Conservation (phyloP, 306 rosid species). For the Geum urbanum region DNA sequence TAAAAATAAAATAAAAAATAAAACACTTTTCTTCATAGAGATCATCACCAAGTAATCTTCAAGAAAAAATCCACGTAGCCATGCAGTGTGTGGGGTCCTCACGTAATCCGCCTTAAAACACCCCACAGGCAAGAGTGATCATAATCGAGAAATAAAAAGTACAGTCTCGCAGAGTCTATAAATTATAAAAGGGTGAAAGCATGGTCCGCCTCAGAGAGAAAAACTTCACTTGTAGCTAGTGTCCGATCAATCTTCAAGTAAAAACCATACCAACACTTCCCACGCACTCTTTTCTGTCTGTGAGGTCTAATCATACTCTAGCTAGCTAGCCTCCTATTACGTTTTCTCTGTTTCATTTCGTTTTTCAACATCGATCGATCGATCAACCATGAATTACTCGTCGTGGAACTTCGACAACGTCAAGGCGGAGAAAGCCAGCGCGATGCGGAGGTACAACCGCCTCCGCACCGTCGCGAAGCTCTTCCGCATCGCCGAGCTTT, state of each 20-base stretch:
- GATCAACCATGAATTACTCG: conserved; percentile 28
- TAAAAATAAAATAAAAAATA: too few relatives aligned
- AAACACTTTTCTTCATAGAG: too few relatives aligned
- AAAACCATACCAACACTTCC: neutral
- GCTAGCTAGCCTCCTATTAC: neutral
- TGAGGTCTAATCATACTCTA: neutral
- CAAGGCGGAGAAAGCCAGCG: conserved; percentile 23
- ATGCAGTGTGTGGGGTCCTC: too few relatives aligned
- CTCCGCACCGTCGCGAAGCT: conserved; percentile 36
- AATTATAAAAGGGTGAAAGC: too few relatives aligned
- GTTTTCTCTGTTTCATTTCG: neutral
- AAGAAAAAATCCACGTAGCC: too few relatives aligned
- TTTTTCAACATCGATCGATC: neutral
- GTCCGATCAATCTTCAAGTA: neutral
- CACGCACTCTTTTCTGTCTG: neutral
- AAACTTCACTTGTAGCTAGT: neutral
- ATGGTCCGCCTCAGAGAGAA: neutral
- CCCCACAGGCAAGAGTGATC: too few relatives aligned
- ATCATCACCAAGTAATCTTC: too few relatives aligned
- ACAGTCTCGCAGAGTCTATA: too few relatives aligned
- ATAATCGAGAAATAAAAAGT: too few relatives aligned
- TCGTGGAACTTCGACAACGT: conserved; percentile 33
- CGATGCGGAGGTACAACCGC: conserved; percentile 27
- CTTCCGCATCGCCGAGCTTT: conserved; percentile 47
- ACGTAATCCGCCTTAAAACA: too few relatives aligned